These are phyloP conservation scores for Coemansia reversa DNA, from an alignment of 192 early-diverging fungal species.

Conservation along the genomic window DNA sequence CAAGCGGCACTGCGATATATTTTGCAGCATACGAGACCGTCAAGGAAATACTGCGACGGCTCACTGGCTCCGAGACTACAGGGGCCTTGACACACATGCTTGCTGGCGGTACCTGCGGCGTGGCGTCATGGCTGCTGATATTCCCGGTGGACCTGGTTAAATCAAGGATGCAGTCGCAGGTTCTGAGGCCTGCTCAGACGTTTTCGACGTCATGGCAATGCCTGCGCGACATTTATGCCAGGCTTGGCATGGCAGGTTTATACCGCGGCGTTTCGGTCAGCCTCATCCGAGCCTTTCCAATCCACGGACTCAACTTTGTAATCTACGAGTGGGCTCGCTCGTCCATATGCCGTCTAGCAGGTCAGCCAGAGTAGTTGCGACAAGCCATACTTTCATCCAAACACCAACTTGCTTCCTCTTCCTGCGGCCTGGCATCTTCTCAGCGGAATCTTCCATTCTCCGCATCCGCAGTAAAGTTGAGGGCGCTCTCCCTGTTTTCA, in stretches of 20 bases:
- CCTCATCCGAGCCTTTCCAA: constrained; percentile 72
- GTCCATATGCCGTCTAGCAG: constrained; percentile 38
- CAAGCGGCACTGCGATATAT: constrained; percentile 70
- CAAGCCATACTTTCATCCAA: neutral
- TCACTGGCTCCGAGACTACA: constrained; percentile 45
- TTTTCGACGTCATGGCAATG: constrained; percentile 54
- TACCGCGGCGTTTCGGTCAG: constrained; percentile 76
- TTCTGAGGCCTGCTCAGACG: constrained; percentile 54
- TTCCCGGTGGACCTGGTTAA: constrained; percentile 80
- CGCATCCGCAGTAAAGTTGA: constrained; percentile 6
- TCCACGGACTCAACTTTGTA: constrained; percentile 81
- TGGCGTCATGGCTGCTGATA: constrained; percentile 73
- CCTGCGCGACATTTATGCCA: constrained; percentile 55
- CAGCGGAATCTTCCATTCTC: constrained; percentile 10
- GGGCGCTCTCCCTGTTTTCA: neutral
- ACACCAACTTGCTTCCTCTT: neutral
- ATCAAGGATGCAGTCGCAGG: constrained; percentile 73
- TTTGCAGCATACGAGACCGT: constrained; percentile 70
- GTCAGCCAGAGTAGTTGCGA: constrained; percentile 15
- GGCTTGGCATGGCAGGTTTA: constrained; percentile 59
- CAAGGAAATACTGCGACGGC: constrained; percentile 48
- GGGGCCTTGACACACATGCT: constrained; percentile 72
- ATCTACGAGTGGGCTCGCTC: constrained; percentile 67
- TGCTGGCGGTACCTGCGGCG: constrained; percentile 74
- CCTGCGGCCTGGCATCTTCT: neutral